A percentile compares a stretch with the other conserved stretches of the same genome.
phyloP scores from a whole-genome alignment of 306 rosid species.

The Cucurbita maxima region DNA sequence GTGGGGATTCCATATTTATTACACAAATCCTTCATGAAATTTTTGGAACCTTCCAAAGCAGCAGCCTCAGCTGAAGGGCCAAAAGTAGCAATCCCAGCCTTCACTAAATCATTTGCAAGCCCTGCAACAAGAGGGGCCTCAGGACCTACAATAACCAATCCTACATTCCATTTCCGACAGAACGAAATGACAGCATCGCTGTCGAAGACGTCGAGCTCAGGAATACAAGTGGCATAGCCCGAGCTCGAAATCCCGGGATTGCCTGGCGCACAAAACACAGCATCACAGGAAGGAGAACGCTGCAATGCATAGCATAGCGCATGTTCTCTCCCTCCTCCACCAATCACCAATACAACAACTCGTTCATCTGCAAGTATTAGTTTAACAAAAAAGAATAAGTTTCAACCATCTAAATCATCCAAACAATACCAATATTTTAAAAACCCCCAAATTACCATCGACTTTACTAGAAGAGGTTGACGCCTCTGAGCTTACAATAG shows the following conservation, averaged over 20 bases:
- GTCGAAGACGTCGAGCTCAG: slow-evolving; percentile 48
- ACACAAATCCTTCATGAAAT: slow-evolving; percentile 86
- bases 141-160: slow-evolving; percentile 83
- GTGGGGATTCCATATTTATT: slow-evolving; percentile 83
- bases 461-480: neutral
- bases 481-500: neutral
- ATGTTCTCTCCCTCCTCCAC: slow-evolving; percentile 97
- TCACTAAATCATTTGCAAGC: slow-evolving; percentile 46
- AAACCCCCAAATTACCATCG: neutral
- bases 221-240: slow-evolving; percentile 65
- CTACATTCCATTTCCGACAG: slow-evolving; percentile 58
- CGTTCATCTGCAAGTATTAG: slow-evolving; percentile 23
- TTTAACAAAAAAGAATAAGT: neutral
- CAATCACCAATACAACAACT: slow-evolving; percentile 62
- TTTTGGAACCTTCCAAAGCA: slow-evolving; percentile 95
- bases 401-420: neutral
- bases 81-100: slow-evolving; percentile 73
- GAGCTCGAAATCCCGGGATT: slow-evolving; percentile 82
- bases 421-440: neutral
- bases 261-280: slow-evolving; percentile 81
- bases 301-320: slow-evolving; percentile 89
- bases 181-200: slow-evolving; percentile 50
- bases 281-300: slow-evolving; percentile 62
- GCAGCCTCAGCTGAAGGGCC: slow-evolving; percentile 98
- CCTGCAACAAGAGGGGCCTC: slow-evolving; percentile 94